Evolutionary conservation across 768 basidiomycete species (phyloP).

Genomic region (Lactarius sanguifluus): DNA sequence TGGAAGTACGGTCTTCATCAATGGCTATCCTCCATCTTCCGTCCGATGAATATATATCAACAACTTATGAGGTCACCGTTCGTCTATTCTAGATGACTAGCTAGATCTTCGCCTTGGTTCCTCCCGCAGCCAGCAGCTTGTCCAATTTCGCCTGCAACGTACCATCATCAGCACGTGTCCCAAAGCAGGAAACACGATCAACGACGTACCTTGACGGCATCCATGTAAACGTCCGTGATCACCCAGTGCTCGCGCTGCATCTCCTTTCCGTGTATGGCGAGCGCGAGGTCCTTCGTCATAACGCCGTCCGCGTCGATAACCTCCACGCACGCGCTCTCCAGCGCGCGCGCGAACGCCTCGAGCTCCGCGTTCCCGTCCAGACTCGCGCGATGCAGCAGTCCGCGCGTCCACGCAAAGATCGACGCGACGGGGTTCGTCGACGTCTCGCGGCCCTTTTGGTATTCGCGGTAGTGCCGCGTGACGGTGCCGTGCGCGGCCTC

Average conservation of each 20-base stretch:
- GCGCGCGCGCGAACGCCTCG: constrained; percentile 66
- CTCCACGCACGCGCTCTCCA: constrained; percentile 89
- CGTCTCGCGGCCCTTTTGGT: constrained; percentile 96
- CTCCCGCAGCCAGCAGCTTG: constrained; percentile 8
- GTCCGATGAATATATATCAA: background rate
- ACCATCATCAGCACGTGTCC: background rate
- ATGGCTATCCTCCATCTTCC: no score
- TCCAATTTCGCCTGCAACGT: constrained; percentile 16
- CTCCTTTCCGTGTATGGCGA: constrained; percentile 88
- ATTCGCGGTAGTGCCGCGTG: constrained; percentile 95
- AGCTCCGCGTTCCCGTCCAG: constrained; percentile 81
- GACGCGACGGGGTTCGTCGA: constrained; percentile 98
- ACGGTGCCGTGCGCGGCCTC: constrained; percentile 98
- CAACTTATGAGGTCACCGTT: background rate
- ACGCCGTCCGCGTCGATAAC: constrained; percentile 86
- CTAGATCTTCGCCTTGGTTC: background rate
- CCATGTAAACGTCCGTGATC: constrained; percentile 91
- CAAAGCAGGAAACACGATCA: no score
- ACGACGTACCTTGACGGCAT: constrained; percentile 76
- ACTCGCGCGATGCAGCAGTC: constrained; percentile 89
- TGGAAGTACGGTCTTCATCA: no score
- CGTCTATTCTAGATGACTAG: background rate
- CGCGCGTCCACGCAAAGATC: constrained; percentile 98
- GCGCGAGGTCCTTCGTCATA: constrained; percentile 97
- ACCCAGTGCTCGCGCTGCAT: constrained; percentile 97